phyloP scores from a whole-genome alignment of 2,329 filamentous ascomycete genomes.

The Knufia fluminis region DNA sequence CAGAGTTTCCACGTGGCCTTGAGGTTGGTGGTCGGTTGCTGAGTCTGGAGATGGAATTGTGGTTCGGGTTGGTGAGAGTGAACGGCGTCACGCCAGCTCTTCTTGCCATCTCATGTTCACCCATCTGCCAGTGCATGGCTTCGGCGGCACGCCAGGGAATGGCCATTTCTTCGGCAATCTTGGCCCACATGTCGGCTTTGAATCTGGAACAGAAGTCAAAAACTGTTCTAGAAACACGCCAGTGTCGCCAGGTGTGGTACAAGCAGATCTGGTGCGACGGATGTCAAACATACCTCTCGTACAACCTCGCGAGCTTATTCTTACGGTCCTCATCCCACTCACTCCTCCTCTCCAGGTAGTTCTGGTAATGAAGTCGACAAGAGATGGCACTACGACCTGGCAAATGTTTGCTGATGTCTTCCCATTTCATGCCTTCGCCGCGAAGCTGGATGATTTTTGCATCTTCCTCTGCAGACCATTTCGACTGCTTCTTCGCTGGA shows the following conservation, averaged over 20 bases:
- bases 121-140: conserved; percentile 96
- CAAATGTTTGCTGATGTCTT: conserved; percentile 86
- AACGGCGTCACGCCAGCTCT: conserved; percentile 86
- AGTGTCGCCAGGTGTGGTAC: neutral
- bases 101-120: conserved; percentile 85
- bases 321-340: conserved; percentile 98
- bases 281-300: conserved; percentile 66
- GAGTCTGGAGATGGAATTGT: neutral
- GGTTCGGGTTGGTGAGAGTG: conserved; percentile 47
- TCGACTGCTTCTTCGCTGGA: conserved; percentile 87
- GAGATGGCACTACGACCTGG: conserved; percentile 89
- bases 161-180: conserved; percentile 87
- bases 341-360: conserved; percentile 84
- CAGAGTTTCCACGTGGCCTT: conserved; percentile 32
- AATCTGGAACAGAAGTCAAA: conserved; percentile 51
- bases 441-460: conserved; percentile 86
- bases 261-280: conserved; percentile 18
- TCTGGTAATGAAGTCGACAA: conserved; percentile 91
- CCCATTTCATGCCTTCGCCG: conserved; percentile 93
- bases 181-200: conserved; percentile 96
- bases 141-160: conserved; percentile 93
- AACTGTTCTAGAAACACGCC: neutral
- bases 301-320: conserved; percentile 88
- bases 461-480: conserved; percentile 92
- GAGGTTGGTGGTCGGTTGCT: conserved; percentile 31